phyloP scores from a whole-genome alignment of 1,284 basidiomycete genomes.

The Cryptococcus neoformans region DNA sequence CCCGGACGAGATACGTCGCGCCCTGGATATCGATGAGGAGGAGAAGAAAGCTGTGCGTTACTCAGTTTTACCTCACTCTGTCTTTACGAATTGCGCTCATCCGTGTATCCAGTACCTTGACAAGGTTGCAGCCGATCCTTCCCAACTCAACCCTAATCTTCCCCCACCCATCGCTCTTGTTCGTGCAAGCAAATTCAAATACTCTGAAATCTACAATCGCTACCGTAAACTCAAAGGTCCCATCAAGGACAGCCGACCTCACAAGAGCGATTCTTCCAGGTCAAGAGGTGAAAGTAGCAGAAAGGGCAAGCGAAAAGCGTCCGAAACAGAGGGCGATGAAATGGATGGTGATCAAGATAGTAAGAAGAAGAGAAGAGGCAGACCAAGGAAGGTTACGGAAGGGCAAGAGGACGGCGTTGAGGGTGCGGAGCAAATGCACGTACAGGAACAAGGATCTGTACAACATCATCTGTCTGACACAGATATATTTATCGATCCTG shows the following conservation, averaged over 20 bases:
- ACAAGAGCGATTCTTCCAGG: slow-evolving; percentile 9
- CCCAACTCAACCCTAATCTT: slow-evolving; percentile 27
- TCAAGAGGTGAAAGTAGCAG: background rate
- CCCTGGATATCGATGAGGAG: slow-evolving; percentile 35
- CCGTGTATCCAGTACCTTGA: slow-evolving; percentile 24
- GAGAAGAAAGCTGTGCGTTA: slow-evolving; percentile 32
- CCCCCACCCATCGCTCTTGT: slow-evolving; percentile 39
- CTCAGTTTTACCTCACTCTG: background rate
- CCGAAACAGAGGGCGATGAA: background rate
- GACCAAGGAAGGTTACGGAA: too few relatives aligned
- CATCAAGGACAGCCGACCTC: slow-evolving; percentile 35
- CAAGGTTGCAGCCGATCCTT: slow-evolving; percentile 33
- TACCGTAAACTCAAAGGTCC: slow-evolving; percentile 45
- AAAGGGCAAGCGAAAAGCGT: slow-evolving; percentile 1
- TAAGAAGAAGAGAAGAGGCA: too few relatives aligned
- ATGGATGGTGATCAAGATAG: too few relatives aligned
- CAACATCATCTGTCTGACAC: background rate
- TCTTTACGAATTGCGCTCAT: background rate
- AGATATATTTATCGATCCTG: background rate
- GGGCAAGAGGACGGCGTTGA: background rate
- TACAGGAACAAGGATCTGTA: background rate
- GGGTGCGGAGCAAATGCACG: background rate
- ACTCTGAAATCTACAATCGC: slow-evolving; percentile 48
- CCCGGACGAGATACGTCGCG: slow-evolving; percentile 36
- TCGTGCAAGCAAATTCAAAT: slow-evolving; percentile 35